These are phyloP conservation scores for Sarcomyxa edulis DNA, from an alignment of 768 basidiomycete species.

Conservation along the genomic window DNA sequence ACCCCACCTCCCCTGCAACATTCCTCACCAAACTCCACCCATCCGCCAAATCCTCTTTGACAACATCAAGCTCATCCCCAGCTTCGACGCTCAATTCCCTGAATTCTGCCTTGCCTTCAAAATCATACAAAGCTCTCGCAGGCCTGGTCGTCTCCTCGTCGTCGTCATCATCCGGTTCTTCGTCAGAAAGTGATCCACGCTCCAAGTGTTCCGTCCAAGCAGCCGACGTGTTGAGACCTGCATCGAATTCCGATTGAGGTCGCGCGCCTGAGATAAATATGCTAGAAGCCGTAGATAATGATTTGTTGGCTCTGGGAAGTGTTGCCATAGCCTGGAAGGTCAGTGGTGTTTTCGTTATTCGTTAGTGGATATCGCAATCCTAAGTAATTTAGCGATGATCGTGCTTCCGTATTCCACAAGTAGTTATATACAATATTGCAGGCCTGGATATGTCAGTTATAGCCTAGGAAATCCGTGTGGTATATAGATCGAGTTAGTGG, in stretches of 20 bases:
- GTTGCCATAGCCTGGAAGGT: conserved; percentile 27
- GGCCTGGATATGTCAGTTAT: no score
- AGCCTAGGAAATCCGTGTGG: no score
- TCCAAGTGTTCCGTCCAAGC: conserved; percentile 71
- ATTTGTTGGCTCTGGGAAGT: conserved; percentile 26
- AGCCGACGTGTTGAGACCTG: conserved; percentile 70
- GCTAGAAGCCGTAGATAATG: conserved; percentile 12
- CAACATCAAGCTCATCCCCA: conserved; percentile 64
- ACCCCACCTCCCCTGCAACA: conserved; percentile 53
- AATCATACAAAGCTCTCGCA: conserved; percentile 68
- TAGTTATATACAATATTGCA: no score
- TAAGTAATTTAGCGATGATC: no score
- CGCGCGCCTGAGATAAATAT: conserved; percentile 12
- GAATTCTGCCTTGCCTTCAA: conserved; percentile 73
- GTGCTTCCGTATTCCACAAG: no score
- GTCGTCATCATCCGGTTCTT: conserved; percentile 33
- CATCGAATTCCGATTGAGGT: conserved; percentile 57
- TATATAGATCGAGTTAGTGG: no score
- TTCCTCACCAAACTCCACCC: conserved; percentile 77
- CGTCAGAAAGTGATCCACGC: conserved; percentile 46
- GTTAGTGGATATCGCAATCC: no score
- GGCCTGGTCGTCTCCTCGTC: conserved; percentile 29
- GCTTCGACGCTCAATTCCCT: conserved; percentile 64
- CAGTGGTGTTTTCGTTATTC: no score
- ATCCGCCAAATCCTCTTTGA: conserved; percentile 68